Base-by-base conservation (phyloP, 2,329 filamentous ascomycete species). In the Botrytis hyacinthi region DNA sequence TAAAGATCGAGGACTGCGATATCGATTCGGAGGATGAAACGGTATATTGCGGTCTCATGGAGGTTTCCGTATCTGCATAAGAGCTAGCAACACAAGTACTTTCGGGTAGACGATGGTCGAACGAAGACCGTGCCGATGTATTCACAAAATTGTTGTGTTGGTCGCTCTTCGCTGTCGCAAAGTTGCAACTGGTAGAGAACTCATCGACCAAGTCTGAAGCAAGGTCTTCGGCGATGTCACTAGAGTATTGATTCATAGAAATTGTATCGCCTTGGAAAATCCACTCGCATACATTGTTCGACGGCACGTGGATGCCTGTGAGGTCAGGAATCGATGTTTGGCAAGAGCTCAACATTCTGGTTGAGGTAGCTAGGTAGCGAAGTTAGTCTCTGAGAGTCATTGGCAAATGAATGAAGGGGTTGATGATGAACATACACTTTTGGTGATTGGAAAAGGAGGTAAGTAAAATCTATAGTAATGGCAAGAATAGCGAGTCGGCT, bases 341-440 rank as follows among this genome's bases (percentile, higher is more conserved):
- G 29, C 44, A 37, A 35, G 67, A 46, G 26, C 0, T 18, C 3
- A 35, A 57, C 65, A 68, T 68, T 44, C 10, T 70, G 29, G 18
- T 44, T 5, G 48, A 70, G 37, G n/a, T 2, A 60, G n/a, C 51
- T 46, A 70, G 54, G 37, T 40, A 70, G 29, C 40, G 1, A 37
- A 12, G n/a, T 61, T 35, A 70, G n/a, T 37, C 37, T 26, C 12
- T 26, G 40, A 35, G 20, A 44, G 20, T 42, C 26, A 57, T 68
- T 68, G 26, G 35, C 48, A 68, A 42, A 68, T 57, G 32, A n/a
- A 66, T 66, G 26, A 57, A 54, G 65, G 29, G 32, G 67, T 26
- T 44, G 51, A n/a, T 44, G 12, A 44, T 29, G n/a, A 61, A n/a
- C 67, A 18, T 70, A 70, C 67, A 7, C 16, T 54, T 42, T 70